Evolutionary conservation across 371 early-diverging fungal genomes (phyloP), one percentile per base, ranked within the genome.

Genomic region (Mortierella sp.): DNA sequence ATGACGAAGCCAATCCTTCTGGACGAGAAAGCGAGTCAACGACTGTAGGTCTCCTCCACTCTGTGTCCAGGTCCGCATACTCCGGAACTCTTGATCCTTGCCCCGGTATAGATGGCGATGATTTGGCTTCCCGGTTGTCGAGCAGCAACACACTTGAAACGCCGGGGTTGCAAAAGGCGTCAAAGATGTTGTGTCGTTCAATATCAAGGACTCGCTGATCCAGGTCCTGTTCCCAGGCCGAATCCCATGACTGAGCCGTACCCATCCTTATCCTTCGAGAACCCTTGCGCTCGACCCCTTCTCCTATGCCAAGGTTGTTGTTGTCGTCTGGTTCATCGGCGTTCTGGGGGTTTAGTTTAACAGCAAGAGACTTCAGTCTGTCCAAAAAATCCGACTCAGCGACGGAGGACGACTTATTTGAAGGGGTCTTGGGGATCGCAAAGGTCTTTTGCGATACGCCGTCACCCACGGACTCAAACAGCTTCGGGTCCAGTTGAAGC

Each of bases 391-490:
- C 55, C 8, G 21, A 31, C 40, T 10, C 0, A 37, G 11, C 21
- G 19, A 19, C 40, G 24, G 40, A 40, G 43, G 67, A 37, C 10
- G 67, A 37, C 19, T 37, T 40, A 11, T 40, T 34, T n/a, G 79
- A 44, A 16, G 16, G 10, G 19, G 10, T 51, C 26, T 72, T 50
- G 31, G 69, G 71, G 28, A 80, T 74, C 31, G 53, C 44, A n/a
- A 74, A 71, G 1, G 51, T 71, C 43, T 59, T 72, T 10, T 69
- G 28, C 9, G 77, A 71, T 19, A 80, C 74, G 11, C 81, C 85
- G 10, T 72, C 70, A 0, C 81, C 76, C 0, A 85, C 76, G 21
- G 76, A 72, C 50, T 75, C 81, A 43, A 81, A 85, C 31, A 81
- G 61, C n/a, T 51, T 61, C 2, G 85, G 74, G 74, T 81, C 81